These are phyloP conservation scores for Saccharomyces pastorianus DNA, from an alignment of 1,139 yeast species.

Conservation along the genomic window DNA sequence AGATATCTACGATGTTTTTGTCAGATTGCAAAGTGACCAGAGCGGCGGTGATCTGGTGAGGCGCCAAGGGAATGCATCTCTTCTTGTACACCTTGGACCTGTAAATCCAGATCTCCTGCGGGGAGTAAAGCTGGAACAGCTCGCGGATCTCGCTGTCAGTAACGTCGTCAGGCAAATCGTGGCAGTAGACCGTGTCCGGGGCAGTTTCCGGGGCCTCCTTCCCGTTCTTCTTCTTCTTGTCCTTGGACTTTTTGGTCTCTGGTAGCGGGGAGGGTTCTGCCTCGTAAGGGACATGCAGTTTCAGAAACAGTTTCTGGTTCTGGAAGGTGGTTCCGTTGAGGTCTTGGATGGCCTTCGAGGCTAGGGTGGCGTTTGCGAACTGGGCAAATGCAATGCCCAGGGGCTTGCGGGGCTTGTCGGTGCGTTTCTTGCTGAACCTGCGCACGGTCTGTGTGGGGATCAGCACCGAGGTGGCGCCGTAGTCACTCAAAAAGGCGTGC, in stretches of 20 bases:
- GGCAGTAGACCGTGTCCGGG: slow-evolving; percentile 45
- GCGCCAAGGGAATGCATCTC: slow-evolving; percentile 27
- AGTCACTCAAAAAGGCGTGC: slow-evolving; percentile 36
- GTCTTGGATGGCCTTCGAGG: slow-evolving; percentile 39
- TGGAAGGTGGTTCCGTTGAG: slow-evolving; percentile 38
- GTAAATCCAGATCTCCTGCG: slow-evolving; percentile 42
- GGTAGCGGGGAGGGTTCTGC: slow-evolving; percentile 24
- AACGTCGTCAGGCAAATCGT: slow-evolving; percentile 37
- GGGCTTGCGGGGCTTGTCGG: slow-evolving; percentile 37
- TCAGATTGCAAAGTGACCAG: slow-evolving; percentile 44
- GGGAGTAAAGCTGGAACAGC: slow-evolving; percentile 39
- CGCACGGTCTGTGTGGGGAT: slow-evolving; percentile 49
- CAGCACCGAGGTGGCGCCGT: slow-evolving; percentile 36
- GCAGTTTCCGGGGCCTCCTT: not conserved
- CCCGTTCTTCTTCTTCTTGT: not conserved
- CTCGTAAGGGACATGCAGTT: slow-evolving; percentile 37
- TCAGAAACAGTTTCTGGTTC: slow-evolving; percentile 36
- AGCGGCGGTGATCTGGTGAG: slow-evolving; percentile 39
- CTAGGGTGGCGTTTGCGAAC: slow-evolving; percentile 42
- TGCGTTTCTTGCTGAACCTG: slow-evolving; percentile 35
- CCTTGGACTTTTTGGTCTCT: slow-evolving; percentile 1
- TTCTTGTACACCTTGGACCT: slow-evolving; percentile 31
- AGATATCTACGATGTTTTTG: slow-evolving; percentile 39
- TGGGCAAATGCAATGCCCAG: slow-evolving; percentile 63
- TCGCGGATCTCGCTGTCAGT: slow-evolving; percentile 39